Conservation (phyloP, 2,329 filamentous ascomycete genomes). For the Colletotrichum camelliae region DNA sequence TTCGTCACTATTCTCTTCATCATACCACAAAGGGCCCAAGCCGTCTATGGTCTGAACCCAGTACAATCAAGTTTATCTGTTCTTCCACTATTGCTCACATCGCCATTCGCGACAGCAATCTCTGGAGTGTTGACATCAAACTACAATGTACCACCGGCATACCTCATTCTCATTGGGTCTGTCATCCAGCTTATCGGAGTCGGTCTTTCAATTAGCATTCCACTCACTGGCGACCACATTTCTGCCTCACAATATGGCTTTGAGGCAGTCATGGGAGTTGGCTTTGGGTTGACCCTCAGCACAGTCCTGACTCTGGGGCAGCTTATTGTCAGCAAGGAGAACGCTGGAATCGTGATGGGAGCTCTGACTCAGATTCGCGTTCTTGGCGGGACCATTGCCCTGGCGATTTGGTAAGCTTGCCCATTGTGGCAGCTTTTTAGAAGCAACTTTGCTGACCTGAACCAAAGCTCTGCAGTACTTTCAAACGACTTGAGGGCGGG, state of each 20-base stretch:
- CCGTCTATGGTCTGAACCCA: conserved; percentile 34
- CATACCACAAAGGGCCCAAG: conserved; percentile 27
- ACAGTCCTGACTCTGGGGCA: conserved; percentile 35
- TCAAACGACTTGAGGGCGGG: neutral
- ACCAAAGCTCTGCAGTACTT: neutral
- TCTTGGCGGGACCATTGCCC: conserved; percentile 40
- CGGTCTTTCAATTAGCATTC: conserved; percentile 30
- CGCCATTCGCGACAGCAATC: conserved; percentile 35
- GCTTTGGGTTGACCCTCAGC: conserved; percentile 38
- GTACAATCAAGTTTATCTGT: conserved; percentile 36
- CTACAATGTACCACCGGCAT: conserved; percentile 32
- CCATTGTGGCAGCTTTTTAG: neutral
- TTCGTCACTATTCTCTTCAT: conserved; percentile 32
- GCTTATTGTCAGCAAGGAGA: conserved; percentile 28
- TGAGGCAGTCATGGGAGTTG: conserved; percentile 40
- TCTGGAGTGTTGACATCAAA: conserved; percentile 32
- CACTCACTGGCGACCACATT: conserved; percentile 28
- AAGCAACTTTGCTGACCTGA: conserved; percentile 28
- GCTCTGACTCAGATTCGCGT: conserved; percentile 42
- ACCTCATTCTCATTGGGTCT: conserved; percentile 32
- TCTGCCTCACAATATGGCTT: conserved; percentile 26
- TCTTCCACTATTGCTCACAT: conserved; percentile 37
- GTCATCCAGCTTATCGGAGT: conserved; percentile 37
- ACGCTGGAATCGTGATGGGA: conserved; percentile 38
- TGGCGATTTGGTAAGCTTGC: conserved; percentile 35